phyloP scores from a whole-genome alignment of 805 yeast genomes.

The Candida pseudoglaebosa region DNA sequence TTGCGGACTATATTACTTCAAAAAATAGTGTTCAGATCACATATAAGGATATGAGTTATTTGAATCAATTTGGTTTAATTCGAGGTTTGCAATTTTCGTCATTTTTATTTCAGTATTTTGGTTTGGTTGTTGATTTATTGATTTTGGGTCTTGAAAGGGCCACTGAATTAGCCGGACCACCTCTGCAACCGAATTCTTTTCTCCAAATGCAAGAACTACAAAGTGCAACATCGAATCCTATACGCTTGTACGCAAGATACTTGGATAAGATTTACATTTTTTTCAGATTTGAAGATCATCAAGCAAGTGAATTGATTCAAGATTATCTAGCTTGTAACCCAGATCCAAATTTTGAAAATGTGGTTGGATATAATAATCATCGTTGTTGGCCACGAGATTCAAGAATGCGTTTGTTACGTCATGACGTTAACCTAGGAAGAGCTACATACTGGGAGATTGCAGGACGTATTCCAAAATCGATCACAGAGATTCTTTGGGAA shows the following conservation, averaged over 20 bases:
- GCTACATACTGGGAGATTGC: slow-evolving; percentile 90
- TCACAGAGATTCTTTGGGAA: slow-evolving; percentile 75
- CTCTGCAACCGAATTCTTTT: slow-evolving; percentile 69
- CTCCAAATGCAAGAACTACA: slow-evolving; percentile 60
- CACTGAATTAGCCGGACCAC: slow-evolving; percentile 76
- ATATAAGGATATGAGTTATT: slow-evolving; percentile 93
- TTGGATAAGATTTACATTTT: slow-evolving; percentile 77
- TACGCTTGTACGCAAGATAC: slow-evolving; percentile 76
- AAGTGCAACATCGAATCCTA: slow-evolving; percentile 67
- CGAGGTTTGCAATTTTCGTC: slow-evolving; percentile 90
- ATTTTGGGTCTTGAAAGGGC: slow-evolving; percentile 87
- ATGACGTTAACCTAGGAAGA: slow-evolving; percentile 87
- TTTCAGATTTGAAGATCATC: slow-evolving; percentile 69
- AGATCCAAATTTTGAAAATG: slow-evolving; percentile 86
- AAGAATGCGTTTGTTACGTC: slow-evolving; percentile 85
- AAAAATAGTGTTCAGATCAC: slow-evolving; percentile 79
- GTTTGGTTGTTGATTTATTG: slow-evolving; percentile 75
- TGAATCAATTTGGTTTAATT: slow-evolving; percentile 81
- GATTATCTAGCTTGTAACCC: slow-evolving; percentile 82
- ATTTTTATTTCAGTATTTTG: slow-evolving; percentile 86
- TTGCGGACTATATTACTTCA: slow-evolving; percentile 93
- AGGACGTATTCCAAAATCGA: slow-evolving; percentile 71
- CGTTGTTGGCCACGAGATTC: slow-evolving; percentile 94
- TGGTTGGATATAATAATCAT: slow-evolving; percentile 80
- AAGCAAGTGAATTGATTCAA: slow-evolving; percentile 69